Evolutionary conservation across 768 basidiomycete genomes (phyloP), one percentile per base, ranked within the genome.

Genomic region (Hericium coralloides): DNA sequence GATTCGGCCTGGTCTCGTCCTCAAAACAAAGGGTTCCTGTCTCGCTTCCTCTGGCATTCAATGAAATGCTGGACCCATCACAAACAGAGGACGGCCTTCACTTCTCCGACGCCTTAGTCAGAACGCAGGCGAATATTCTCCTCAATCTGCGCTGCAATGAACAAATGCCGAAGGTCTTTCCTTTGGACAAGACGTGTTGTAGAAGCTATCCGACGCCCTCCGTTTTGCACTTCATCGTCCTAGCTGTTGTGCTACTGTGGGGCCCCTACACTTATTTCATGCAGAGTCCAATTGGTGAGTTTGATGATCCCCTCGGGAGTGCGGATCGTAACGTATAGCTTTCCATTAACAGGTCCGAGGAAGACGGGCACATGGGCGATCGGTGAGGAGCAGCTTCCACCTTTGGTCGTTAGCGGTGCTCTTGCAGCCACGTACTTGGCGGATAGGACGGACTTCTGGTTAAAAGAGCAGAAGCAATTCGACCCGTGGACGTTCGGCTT

Each of bases 391-490:
- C 66, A 74, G 52, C 62, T 74, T 17, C 75, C 89, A 3, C 69
- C 81, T 10, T 61, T 85, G 15, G 74, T 85, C 10, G 83, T 92
- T 60, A 85, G 90, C 56, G 68, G 74, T n/a, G 77, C 83, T 12
- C 73, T 89, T 31, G 73, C 76, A n/a, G 68, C 92, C 50, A 82
- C 87, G 26, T 94, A 82, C 69, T 54, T 87, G 56, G 87, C 92
- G 2, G 93, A 97, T 66, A 79, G 93, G n/a, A 92, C 90, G 4
- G 80, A 80, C 41, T 74, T 93, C 58, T 97, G 91, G 86, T 72
- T 87, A 55, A 95, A 95, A 67, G 91, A 93, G 66, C 87, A 94
- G 65, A 97, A 95, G 66, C 80, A 85, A 54, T 95, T 84, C 65
- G 76, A 84, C 67, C 68, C 83, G 1, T 82, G 80, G 79, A 77